Base-by-base conservation (phyloP, 2,329 filamentous ascomycete species). In the Nakataea oryzae region DNA sequence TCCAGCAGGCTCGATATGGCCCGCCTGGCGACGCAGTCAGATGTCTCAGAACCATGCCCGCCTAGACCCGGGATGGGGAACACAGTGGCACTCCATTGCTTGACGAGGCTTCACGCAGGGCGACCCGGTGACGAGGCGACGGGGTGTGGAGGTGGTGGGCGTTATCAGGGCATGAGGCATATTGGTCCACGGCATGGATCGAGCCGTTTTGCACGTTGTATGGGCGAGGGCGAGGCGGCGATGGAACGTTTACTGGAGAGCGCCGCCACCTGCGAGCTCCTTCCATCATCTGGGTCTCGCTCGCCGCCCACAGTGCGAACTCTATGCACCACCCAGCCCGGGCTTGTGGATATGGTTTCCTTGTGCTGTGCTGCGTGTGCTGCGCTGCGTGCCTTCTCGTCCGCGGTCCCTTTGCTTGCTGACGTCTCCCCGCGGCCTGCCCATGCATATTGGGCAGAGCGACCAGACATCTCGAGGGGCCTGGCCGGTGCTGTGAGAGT, bases 171-270 rank as follows among this genome's bases (percentile, higher is more conserved):
- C 41, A 50, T 50, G 41, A 50, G 41, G 41, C 41, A 50, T 50
- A 47, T 50, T n/a, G 21, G 24, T 8, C 14, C 9, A 32, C 13
- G 30, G 8, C 30, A 32, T 32, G 30, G 30, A 41, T 12, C 12
- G 13, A 21, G 41, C 41, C 41, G 41, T 50, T 50, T 7, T n/a
- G 21, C 29, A 58, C n/a, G 41, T 58, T 29, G 57, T 8, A 17
- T 21, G n/a, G 29, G 29, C 8, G 28, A 27, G 58, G 32, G 50
- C 59, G 9, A 60, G 59, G 59, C n/a, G n/a, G n/a, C 54, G 54
- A 61, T 61, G 59, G 56, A 61, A 61, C 59, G 59, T 61, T 61
- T 21, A 56, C 54, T 56, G 54, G 58, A 41, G 41, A 54, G n/a
- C 30, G 34, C 17, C 41, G 24, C 41, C 41, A 50, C 7, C 21